Evolutionary conservation across 805 yeast genomes (phyloP), one percentile per base, ranked within the genome.

Genomic region (Candida sithepensis): DNA sequence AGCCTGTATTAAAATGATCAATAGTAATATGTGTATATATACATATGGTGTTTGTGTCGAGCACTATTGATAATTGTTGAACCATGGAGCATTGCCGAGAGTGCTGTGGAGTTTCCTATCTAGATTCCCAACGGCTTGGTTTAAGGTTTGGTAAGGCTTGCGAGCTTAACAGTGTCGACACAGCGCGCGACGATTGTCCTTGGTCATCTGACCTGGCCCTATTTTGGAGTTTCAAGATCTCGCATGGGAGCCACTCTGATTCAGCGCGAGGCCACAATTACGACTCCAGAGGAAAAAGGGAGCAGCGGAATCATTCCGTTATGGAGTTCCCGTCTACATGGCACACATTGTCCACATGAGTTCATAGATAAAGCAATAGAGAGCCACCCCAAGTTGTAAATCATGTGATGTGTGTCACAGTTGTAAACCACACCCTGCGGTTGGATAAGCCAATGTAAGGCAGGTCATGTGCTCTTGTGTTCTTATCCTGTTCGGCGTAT

Each of bases 121-220:
- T n/a, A n/a, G n/a, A n/a, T n/a, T n/a, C n/a, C n/a, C n/a, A n/a
- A n/a, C n/a, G n/a, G n/a, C n/a, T n/a, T n/a, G n/a, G n/a, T n/a
- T n/a, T n/a, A n/a, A n/a, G n/a, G n/a, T n/a, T n/a, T n/a, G n/a
- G n/a, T n/a, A n/a, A n/a, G n/a, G n/a, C n/a, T n/a, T n/a, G n/a
- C n/a, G n/a, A n/a, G n/a, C n/a, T n/a, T n/a, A n/a, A n/a, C 21
- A 36, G 39, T 9, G 4, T 36, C 21, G 9, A 24, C 28, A 24
- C 28, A 24, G 28, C 20, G 39, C 3, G 21, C 22, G 22, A 13
- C 19, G 40, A 19, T 21, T 37, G 40, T 24, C 22, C 24, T 24
- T 21, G 40, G 40, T 37, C 40, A 37, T 37, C 22, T 37, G 40
- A 37, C 40, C 40, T 37, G 40, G 20, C n/a, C 14, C 13, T 4